A percentile compares a stretch with the other conserved stretches of the same genome.
These are phyloP conservation scores for Zizania latifolia DNA, from an alignment of 176 grass and related monocot species.

Conservation along the genomic window DNA sequence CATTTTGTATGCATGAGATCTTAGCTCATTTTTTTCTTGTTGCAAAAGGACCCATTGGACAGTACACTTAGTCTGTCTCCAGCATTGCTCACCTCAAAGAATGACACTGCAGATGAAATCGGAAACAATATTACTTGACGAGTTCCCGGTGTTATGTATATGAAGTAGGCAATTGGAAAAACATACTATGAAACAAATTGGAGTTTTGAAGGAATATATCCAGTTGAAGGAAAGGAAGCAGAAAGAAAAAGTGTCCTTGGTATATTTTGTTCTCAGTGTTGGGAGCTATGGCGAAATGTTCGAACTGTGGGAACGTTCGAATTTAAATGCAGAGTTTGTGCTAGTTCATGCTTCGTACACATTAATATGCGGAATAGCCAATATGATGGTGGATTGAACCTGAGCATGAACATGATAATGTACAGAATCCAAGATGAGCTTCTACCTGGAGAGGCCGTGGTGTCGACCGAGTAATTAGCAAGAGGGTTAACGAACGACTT, in stretches of 20 bases:
- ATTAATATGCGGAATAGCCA: background rate
- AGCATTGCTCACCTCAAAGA: too few species aligned
- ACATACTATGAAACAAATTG: too few species aligned
- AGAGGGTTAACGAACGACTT: conserved; percentile 77
- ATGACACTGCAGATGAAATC: background rate
- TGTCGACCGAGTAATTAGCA: conserved; percentile 86
- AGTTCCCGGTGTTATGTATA: too few species aligned
- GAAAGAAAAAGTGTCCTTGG: background rate
- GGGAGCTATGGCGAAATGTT: too few species aligned
- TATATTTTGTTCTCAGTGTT: background rate
- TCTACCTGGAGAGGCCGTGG: conserved; percentile 55
- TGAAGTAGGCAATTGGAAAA: too few species aligned
- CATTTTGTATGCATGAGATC: too few species aligned
- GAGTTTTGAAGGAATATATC: too few species aligned
- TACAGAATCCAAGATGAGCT: too few species aligned
- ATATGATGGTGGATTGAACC: background rate
- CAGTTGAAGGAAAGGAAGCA: background rate
- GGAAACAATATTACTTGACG: too few species aligned
- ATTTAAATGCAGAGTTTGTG: background rate
- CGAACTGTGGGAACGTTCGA: too few species aligned
- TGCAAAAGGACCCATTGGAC: background rate
- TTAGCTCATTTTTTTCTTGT: too few species aligned
- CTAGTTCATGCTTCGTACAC: background rate
- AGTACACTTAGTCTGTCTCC: background rate
- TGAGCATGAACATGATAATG: background rate